Percentiles rank a stretch among this genome's conserved stretches.
Conservation (phyloP, 83 land plant species). For the Picea mariana region DNA sequence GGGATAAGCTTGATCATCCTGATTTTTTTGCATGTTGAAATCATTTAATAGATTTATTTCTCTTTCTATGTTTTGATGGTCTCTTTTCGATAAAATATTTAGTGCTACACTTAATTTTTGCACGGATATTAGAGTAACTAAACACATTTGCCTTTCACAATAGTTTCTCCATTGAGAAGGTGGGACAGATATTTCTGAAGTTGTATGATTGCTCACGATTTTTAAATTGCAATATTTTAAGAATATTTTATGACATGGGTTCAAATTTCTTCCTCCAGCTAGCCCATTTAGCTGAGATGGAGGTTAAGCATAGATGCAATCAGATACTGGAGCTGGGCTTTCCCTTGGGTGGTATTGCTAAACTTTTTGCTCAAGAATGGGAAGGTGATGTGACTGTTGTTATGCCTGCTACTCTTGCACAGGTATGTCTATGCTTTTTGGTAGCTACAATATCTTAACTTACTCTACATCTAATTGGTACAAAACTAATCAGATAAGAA, state of each 20-base stretch:
- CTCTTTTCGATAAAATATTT: neutral
- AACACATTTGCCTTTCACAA: neutral
- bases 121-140: neutral
- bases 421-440: slow-evolving; percentile 51
- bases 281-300: slow-evolving; percentile 96
- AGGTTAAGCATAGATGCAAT: slow-evolving; percentile 97
- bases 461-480: neutral
- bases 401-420: slow-evolving; percentile 99
- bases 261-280: slow-evolving; percentile 52
- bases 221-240: no score
- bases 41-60: no score
- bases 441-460: neutral
- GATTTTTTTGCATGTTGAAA: no score
- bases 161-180: neutral
- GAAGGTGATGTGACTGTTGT: slow-evolving; percentile 99
- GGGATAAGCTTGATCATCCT: no score
- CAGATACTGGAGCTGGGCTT: slow-evolving; percentile 95
- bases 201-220: no score
- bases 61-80: no score
- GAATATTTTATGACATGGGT: no score
- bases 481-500: neutral
- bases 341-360: slow-evolving; percentile 89
- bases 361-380: slow-evolving; percentile 98
- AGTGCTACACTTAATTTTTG: neutral
- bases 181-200: neutral